Conservation (phyloP, 2,329 filamentous ascomycete genomes). For the Pseudohalonectria lignicola region DNA sequence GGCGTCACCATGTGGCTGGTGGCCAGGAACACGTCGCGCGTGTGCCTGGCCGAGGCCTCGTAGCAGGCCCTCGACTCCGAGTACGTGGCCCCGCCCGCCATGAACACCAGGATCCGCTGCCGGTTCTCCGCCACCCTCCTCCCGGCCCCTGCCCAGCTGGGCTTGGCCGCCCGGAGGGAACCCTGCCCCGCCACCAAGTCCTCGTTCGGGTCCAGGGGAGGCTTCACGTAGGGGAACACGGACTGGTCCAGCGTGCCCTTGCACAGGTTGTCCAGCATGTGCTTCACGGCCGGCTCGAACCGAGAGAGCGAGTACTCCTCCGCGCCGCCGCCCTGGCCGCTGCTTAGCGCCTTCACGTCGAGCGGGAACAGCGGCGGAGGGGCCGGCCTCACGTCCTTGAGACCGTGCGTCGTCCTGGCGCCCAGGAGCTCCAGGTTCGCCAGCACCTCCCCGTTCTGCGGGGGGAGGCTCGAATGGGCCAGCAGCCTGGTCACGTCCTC, state of each 20-base stretch:
- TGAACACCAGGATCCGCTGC: slow-evolving; percentile 85
- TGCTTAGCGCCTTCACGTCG: slow-evolving; percentile 33
- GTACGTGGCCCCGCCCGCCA: slow-evolving; percentile 92
- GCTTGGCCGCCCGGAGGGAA: slow-evolving; percentile 82
- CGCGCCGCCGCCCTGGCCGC: slow-evolving; percentile 32
- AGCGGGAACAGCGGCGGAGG: slow-evolving; percentile 60
- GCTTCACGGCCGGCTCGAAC: slow-evolving; percentile 71
- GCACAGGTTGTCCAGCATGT: slow-evolving; percentile 67
- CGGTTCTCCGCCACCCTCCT: slow-evolving; percentile 66
- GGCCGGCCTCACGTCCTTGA: slow-evolving; percentile 67
- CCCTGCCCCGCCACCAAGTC: slow-evolving; percentile 49
- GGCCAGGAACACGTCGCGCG: slow-evolving; percentile 75
- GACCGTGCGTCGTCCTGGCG: slow-evolving; percentile 51
- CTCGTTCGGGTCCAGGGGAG: slow-evolving; percentile 52
- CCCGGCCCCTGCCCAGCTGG: slow-evolving; percentile 85
- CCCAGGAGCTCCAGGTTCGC: slow-evolving; percentile 75
- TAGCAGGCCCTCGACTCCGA: slow-evolving; percentile 86
- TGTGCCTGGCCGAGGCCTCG: slow-evolving; percentile 61
- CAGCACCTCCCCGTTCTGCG: slow-evolving; percentile 61
- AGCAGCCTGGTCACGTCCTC: slow-evolving; percentile 80
- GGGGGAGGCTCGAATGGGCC: slow-evolving; percentile 68
- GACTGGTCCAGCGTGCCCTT: slow-evolving; percentile 55
- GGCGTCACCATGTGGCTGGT: slow-evolving; percentile 92
- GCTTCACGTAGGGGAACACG: slow-evolving; percentile 63
- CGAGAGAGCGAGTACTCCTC: slow-evolving; percentile 83